Percentiles rank a stretch among this genome's conserved stretches.
Evolutionary conservation across 2,329 filamentous ascomycete species (phyloP).

Genomic region (Acrocalymma vagum): DNA sequence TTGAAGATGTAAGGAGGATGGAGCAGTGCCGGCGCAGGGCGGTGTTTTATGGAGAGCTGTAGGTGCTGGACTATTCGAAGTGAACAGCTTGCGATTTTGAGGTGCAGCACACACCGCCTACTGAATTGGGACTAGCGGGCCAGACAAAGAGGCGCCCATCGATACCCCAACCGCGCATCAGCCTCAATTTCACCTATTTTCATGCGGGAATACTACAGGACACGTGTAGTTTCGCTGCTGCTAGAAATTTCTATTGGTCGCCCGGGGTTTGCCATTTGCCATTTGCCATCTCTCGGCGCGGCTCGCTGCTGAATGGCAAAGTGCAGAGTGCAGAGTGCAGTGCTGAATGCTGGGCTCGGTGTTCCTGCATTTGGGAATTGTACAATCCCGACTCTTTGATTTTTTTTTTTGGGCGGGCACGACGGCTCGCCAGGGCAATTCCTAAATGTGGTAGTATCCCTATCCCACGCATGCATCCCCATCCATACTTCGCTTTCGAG

Average conservation of each 20-base stretch:
- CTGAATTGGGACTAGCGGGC: conserved; percentile 26
- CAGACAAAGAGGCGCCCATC: conserved; percentile 20
- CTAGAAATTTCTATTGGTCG: conserved; percentile 26
- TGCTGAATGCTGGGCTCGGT: background rate
- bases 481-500: too few relatives aligned
- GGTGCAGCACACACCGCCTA: conserved; percentile 27
- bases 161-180: conserved; percentile 31
- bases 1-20: conserved; percentile 28
- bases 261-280: conserved; percentile 14
- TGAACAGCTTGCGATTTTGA: conserved; percentile 41
- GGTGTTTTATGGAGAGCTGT: conserved; percentile 37
- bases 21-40: conserved; percentile 27
- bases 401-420: conserved; percentile 2
- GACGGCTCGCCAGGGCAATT: conserved; percentile 9
- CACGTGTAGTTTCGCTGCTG: conserved; percentile 35
- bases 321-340: conserved; percentile 5
- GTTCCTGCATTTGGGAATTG: conserved; percentile 2
- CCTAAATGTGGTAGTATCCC: too few relatives aligned
- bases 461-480: too few relatives aligned
- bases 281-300: conserved; percentile 3
- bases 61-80: conserved; percentile 34
- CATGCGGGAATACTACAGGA: conserved; percentile 36
- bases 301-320: conserved; percentile 2
- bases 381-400: conserved; percentile 5
- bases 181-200: conserved; percentile 38